A percentile compares a stretch with the other conserved stretches of the same genome.
Conservation (phyloP, 2,329 filamentous ascomycete genomes). For the Dryadomyces quercivorus region DNA sequence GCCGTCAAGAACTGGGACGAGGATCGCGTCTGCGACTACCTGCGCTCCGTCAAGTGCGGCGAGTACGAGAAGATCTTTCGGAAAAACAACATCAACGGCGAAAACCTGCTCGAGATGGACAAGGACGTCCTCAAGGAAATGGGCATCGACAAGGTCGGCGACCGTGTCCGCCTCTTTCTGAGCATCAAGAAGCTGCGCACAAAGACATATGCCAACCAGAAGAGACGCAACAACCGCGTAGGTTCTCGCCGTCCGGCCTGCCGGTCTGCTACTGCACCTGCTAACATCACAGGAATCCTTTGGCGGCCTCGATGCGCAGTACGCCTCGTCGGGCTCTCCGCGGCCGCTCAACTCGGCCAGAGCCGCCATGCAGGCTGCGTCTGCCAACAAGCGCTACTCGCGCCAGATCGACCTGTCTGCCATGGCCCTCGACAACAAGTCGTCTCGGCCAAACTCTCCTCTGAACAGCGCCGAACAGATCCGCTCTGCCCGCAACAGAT, state of each 20-base stretch:
- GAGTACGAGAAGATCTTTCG: slow-evolving; percentile 81
- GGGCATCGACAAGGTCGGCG: slow-evolving; percentile 95
- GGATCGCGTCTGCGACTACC: slow-evolving; percentile 80
- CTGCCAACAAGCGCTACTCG: slow-evolving; percentile 52
- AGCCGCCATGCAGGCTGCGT: slow-evolving; percentile 28
- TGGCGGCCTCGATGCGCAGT: slow-evolving; percentile 59
- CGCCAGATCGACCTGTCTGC: slow-evolving; percentile 41
- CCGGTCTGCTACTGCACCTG: background rate
- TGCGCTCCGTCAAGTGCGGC: slow-evolving; percentile 80
- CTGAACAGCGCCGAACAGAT: slow-evolving; percentile 27
- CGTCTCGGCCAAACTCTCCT: slow-evolving; percentile 62
- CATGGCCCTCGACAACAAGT: slow-evolving; percentile 34
- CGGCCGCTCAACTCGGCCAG: slow-evolving; percentile 44
- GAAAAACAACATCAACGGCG: slow-evolving; percentile 92
- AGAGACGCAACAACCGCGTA: slow-evolving; percentile 79
- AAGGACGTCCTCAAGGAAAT: slow-evolving; percentile 94
- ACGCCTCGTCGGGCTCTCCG: slow-evolving; percentile 52
- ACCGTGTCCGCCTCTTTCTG: slow-evolving; percentile 81
- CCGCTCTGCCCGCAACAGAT: slow-evolving; percentile 39
- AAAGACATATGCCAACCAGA: slow-evolving; percentile 62
- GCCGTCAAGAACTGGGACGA: slow-evolving; percentile 82
- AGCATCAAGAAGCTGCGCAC: slow-evolving; percentile 74
- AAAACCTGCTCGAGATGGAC: slow-evolving; percentile 93
- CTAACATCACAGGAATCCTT: slow-evolving; percentile 58
- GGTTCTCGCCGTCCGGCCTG: background rate